Evolutionary conservation across 345 rosid genomes (phyloP).

Genomic region (Acer negundo): DNA sequence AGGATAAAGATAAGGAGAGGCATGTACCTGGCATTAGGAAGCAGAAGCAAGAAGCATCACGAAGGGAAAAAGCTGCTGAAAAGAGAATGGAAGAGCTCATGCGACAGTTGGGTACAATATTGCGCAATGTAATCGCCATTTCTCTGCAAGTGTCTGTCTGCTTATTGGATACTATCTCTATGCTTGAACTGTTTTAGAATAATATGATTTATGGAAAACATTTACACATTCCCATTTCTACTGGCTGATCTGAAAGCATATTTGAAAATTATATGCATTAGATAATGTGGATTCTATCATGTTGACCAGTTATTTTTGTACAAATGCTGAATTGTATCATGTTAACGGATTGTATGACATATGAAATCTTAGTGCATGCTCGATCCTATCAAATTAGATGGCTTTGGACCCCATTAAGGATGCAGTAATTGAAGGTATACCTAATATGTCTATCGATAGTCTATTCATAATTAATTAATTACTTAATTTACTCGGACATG

Average conservation of each 20-base stretch:
- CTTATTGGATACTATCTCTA: neutral
- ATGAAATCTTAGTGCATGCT: too few relatives aligned
- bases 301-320: neutral
- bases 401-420: too few relatives aligned
- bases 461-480: too few relatives aligned
- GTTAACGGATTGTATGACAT: too few relatives aligned
- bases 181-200: neutral
- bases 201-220: neutral
- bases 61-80: slow-evolving; percentile 75
- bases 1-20: slow-evolving; percentile 60
- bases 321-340: neutral
- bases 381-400: too few relatives aligned
- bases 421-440: too few relatives aligned
- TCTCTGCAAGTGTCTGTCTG: slow-evolving; percentile 7
- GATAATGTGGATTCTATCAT: neutral
- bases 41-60: slow-evolving; percentile 67
- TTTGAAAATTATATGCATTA: neutral
- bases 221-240: neutral
- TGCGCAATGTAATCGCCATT: slow-evolving; percentile 49
- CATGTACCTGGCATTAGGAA: slow-evolving; percentile 60
- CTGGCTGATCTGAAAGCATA: neutral
- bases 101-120: slow-evolving; percentile 70
- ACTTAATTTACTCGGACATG: too few relatives aligned
- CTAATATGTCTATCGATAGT: too few relatives aligned
- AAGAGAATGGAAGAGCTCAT: slow-evolving; percentile 95